phyloP scores from a whole-genome alignment of 1,284 basidiomycete genomes.

The Ceratobasidium sp. region DNA sequence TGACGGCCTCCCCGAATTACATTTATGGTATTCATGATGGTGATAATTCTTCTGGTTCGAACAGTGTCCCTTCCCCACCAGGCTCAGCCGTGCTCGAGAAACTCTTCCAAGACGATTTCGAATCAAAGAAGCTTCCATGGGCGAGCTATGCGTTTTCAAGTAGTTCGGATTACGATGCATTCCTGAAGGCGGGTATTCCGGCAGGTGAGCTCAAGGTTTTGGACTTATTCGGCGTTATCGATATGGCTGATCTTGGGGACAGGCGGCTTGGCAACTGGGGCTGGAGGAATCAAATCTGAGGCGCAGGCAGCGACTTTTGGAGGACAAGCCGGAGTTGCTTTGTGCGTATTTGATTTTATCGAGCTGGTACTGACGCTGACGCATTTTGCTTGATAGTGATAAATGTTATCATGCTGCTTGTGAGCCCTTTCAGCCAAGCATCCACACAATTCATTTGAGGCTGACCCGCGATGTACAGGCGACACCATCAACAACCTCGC shows the following conservation, averaged over 20 bases:
- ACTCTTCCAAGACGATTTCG: constrained; percentile 40
- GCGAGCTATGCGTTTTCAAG: constrained; percentile 21
- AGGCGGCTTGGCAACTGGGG: constrained; percentile 38
- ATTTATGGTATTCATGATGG: constrained; percentile 37
- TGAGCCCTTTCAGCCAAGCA: not conserved
- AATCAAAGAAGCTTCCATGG: constrained; percentile 36
- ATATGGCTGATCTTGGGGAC: not conserved
- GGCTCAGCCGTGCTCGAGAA: constrained; percentile 36
- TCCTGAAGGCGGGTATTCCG: constrained; percentile 40
- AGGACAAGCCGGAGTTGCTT: constrained; percentile 35
- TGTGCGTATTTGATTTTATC: constrained; percentile 5
- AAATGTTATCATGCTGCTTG: constrained; percentile 38
- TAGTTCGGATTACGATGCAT: constrained; percentile 37
- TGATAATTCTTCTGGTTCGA: constrained; percentile 24
- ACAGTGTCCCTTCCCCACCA: constrained; percentile 25
- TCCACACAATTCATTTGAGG: not conserved
- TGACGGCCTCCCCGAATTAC: constrained; percentile 39
- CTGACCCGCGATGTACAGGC: not conserved
- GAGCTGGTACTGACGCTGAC: not conserved
- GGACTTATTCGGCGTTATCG: not conserved
- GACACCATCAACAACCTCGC: constrained; percentile 41
- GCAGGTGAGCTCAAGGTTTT: constrained; percentile 28
- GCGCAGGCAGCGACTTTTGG: constrained; percentile 40
- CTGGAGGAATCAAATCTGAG: constrained; percentile 32
- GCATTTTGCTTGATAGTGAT: not conserved